Evolutionary conservation across 2,329 filamentous ascomycete species (phyloP).

Genomic region (Talaromyces sp.): DNA sequence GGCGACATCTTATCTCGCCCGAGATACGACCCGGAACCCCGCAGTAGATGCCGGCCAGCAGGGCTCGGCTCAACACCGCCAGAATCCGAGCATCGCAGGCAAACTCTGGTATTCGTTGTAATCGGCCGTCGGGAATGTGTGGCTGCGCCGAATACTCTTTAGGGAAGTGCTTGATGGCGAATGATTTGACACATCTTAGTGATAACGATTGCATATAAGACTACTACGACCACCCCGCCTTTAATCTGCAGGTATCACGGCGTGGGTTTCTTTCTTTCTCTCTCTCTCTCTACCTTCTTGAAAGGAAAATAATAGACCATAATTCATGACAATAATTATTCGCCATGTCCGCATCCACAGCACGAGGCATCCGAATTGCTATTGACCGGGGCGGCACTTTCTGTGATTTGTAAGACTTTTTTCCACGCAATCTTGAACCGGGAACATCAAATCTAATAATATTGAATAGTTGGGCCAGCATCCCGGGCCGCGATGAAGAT

Average conservation of each 20-base stretch:
- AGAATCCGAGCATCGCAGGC: neutral
- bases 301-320: neutral
- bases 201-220: neutral
- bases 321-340: neutral
- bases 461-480: slow-evolving; percentile 14
- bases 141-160: neutral
- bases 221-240: neutral
- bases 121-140: neutral
- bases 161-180: neutral
- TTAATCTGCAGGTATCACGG: neutral
- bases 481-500: slow-evolving; percentile 18
- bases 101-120: neutral
- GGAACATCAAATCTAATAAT: neutral
- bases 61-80: neutral
- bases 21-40: neutral
- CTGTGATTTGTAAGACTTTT: slow-evolving; percentile 15
- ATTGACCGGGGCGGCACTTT: slow-evolving; percentile 21
- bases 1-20: neutral
- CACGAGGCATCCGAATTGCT: slow-evolving; percentile 11
- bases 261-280: neutral
- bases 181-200: neutral
- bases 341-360: slow-evolving; percentile 3
- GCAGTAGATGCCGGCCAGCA: neutral
- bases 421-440: neutral
- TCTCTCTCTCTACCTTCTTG: neutral